Percentiles rank a stretch among this genome's conserved stretches.
These are phyloP conservation scores for Mycoemilia scoparia DNA, from an alignment of 192 early-diverging fungal species.

Conservation along the genomic window DNA sequence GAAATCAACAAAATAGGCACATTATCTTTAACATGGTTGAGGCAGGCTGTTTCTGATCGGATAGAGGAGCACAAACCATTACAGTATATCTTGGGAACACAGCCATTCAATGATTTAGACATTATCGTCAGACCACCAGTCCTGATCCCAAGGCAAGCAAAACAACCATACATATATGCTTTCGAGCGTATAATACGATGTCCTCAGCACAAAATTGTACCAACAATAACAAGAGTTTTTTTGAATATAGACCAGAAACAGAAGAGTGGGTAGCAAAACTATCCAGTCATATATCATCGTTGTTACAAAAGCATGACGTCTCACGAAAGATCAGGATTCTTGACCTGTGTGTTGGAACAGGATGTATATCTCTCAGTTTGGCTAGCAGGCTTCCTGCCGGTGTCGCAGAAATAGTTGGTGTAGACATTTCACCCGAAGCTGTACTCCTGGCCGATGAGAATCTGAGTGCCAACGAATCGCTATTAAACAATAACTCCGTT, in stretches of 20 bases:
- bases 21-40: too few relatives aligned
- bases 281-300: too few relatives aligned
- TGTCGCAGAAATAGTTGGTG: constrained; percentile 30
- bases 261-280: constrained; percentile 95
- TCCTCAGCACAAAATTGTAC: background rate
- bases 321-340: constrained; percentile 51
- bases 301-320: too few relatives aligned
- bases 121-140: constrained; percentile 50
- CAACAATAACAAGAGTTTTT: background rate
- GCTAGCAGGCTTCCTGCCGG: constrained; percentile 32
- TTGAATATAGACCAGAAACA: constrained; percentile 68
- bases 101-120: constrained; percentile 67
- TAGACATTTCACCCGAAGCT: constrained; percentile 49
- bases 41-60: constrained; percentile 35
- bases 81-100: constrained; percentile 82
- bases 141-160: constrained; percentile 76
- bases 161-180: background rate
- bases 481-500: constrained; percentile 10
- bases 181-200: background rate
- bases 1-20: too few relatives aligned
- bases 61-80: constrained; percentile 55
- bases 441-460: constrained; percentile 42
- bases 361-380: constrained; percentile 62
- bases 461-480: constrained; percentile 6
- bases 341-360: constrained; percentile 77